Conservation (phyloP, 805 yeast species). For the Saccharomycopsis malanga region DNA sequence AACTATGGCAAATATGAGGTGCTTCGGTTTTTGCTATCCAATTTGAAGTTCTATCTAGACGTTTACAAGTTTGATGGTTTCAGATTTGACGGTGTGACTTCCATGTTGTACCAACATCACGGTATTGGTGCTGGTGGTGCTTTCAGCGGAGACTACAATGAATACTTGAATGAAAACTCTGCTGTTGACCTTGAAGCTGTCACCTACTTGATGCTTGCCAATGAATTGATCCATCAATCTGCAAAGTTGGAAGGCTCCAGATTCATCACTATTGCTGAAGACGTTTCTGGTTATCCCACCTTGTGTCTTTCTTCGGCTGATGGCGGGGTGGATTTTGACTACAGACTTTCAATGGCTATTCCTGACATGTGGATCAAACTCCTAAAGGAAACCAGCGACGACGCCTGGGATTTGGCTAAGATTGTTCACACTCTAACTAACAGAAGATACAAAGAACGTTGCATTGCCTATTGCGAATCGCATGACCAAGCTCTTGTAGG, state of each 20-base stretch:
- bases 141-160: constrained; percentile 88
- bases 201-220: constrained; percentile 85
- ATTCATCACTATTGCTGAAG: constrained; percentile 85
- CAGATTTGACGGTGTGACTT: constrained; percentile 94
- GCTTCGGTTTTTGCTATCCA: constrained; percentile 74
- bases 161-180: constrained; percentile 69
- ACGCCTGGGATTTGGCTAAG: constrained; percentile 83
- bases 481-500: constrained; percentile 98
- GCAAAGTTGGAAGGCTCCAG: constrained; percentile 37
- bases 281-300: constrained; percentile 96
- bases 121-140: constrained; percentile 80
- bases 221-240: constrained; percentile 57
- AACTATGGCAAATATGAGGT: constrained; percentile 91
- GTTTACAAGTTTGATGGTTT: constrained; percentile 89
- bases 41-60: constrained; percentile 76
- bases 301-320: constrained; percentile 62
- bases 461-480: constrained; percentile 88
- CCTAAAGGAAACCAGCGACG: constrained; percentile 75
- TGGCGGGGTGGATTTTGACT: constrained; percentile 94
- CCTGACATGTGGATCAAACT: constrained; percentile 99
- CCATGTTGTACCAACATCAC: constrained; percentile 87
- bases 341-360: constrained; percentile 91
- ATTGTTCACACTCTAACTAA: constrained; percentile 80
- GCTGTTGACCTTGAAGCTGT: constrained; percentile 85
- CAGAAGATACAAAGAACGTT: constrained; percentile 80